Conservation (phyloP, 805 yeast species). For the Kluyveromyces siamensis region DNA sequence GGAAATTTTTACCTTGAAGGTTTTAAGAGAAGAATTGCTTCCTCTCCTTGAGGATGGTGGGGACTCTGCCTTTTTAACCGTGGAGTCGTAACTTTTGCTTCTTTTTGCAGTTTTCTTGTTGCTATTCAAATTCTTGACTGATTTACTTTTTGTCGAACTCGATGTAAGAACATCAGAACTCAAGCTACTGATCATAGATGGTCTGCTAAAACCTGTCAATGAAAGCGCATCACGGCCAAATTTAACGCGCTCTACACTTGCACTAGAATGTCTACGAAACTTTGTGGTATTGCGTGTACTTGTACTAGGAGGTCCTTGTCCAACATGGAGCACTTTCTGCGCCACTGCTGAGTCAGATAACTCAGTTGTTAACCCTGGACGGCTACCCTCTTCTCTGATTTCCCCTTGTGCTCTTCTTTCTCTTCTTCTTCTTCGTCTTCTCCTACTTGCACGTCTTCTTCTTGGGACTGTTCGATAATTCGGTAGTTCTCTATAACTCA, state of each 20-base stretch:
- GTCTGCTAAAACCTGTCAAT: neutral
- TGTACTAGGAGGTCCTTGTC: neutral
- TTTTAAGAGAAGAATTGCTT: constrained; percentile 7
- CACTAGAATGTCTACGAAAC: neutral
- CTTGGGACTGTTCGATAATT: constrained; percentile 74
- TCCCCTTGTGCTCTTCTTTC: neutral
- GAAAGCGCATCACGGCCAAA: neutral
- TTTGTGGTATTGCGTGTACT: neutral
- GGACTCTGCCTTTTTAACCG: no score
- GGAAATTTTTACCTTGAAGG: constrained; percentile 6
- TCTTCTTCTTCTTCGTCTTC: constrained; percentile 14
- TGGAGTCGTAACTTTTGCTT: no score
- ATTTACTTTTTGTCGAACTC: neutral
- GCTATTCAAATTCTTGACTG: neutral
- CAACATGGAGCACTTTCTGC: neutral
- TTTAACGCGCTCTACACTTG: neutral
- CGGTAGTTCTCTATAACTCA: constrained; percentile 64
- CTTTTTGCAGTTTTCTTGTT: no score
- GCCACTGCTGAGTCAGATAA: neutral
- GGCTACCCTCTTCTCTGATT: neutral
- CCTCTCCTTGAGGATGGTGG: constrained; percentile 5
- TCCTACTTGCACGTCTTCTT: constrained; percentile 44
- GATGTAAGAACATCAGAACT: neutral
- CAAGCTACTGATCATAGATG: neutral
- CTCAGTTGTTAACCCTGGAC: neutral